A percentile compares a stretch with the other conserved stretches of the same genome.
Evolutionary conservation across 2,329 filamentous ascomycete genomes (phyloP).

Genomic region (Daldinia sp.): DNA sequence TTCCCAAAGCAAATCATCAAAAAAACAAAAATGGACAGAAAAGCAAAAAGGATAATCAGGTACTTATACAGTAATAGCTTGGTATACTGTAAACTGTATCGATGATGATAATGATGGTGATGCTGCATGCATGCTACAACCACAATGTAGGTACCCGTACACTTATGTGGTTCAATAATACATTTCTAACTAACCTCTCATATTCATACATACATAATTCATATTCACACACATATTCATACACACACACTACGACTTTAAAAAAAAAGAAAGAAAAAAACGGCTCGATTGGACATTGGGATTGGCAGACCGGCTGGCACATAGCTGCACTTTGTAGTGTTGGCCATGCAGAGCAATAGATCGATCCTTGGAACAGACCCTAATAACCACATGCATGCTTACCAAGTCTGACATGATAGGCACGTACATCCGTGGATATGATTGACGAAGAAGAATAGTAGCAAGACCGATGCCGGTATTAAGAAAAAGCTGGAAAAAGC

Average conservation of each 20-base stretch:
- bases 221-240: neutral
- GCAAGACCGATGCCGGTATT: constrained; percentile 5
- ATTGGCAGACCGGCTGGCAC: neutral
- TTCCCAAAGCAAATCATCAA: neutral
- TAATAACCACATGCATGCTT: constrained; percentile 43
- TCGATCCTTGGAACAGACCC: constrained; percentile 36
- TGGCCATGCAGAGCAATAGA: constrained; percentile 36
- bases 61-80: constrained; percentile 24
- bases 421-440: constrained; percentile 18
- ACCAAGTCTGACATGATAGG: constrained; percentile 44
- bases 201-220: constrained; percentile 6
- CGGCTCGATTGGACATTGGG: neutral
- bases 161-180: constrained; percentile 21
- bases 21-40: neutral
- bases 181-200: constrained; percentile 1
- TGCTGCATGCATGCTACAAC: constrained; percentile 14
- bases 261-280: neutral
- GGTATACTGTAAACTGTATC: constrained; percentile 29
- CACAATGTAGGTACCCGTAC: constrained; percentile 39
- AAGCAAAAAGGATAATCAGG: neutral
- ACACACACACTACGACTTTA: neutral
- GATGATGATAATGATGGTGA: neutral
- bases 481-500: constrained; percentile 3
- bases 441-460: constrained; percentile 5
- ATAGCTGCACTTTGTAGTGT: constrained; percentile 7